phyloP scores from a whole-genome alignment of 441 rosid genomes.

The Arabidopsis lyrata region DNA sequence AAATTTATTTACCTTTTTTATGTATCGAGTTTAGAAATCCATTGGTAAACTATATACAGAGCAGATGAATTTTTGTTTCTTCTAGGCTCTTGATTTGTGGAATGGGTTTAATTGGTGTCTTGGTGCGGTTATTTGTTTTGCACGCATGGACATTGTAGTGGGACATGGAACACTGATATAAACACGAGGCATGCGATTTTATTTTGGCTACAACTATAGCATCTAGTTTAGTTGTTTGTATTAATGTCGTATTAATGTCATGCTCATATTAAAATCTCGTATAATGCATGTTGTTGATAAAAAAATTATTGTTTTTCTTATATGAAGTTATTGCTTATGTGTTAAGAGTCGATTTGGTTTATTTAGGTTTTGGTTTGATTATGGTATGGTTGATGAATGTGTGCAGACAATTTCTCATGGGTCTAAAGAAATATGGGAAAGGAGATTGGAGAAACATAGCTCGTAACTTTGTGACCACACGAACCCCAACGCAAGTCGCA shows the following conservation, averaged over 20 bases:
- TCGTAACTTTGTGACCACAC: constrained; percentile 74
- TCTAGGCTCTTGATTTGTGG: constrained; percentile 15
- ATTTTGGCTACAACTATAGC: background rate
- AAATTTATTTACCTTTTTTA: background rate
- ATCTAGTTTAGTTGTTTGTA: background rate
- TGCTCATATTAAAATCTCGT: no score
- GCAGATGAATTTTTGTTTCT: background rate
- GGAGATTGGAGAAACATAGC: constrained; percentile 99
- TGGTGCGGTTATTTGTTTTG: constrained; percentile 9
- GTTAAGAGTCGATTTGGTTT: constrained; percentile 4
- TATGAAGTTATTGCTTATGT: background rate
- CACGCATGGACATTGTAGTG: constrained; percentile 4
- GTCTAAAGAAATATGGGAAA: constrained; percentile 93
- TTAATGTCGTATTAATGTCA: no score
- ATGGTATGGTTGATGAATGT: constrained; percentile 24
- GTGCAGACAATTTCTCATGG: constrained; percentile 86
- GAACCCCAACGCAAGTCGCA: constrained; percentile 97
- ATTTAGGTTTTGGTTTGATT: constrained; percentile 2
- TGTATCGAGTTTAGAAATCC: constrained; percentile 21
- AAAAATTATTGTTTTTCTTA: background rate
- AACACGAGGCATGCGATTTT: background rate
- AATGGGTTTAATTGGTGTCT: constrained; percentile 6
- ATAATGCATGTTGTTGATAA: background rate
- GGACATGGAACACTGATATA: constrained; percentile 1
- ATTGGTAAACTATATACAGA: constrained; percentile 10